These are phyloP conservation scores for Zasmidium angulare DNA, from an alignment of 2,329 filamentous ascomycete species.

Conservation along the genomic window DNA sequence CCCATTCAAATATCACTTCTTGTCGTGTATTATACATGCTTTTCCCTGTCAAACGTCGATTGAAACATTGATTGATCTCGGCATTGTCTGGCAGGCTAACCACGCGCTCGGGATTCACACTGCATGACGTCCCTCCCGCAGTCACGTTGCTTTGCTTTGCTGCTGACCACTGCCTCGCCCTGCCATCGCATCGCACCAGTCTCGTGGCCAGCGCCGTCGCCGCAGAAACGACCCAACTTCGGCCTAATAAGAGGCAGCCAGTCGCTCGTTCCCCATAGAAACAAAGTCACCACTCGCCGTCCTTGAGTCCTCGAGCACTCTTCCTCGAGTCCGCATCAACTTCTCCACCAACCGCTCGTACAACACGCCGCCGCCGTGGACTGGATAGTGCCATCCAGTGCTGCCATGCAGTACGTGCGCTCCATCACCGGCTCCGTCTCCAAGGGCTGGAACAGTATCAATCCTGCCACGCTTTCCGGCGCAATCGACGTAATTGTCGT, in stretches of 20 bases:
- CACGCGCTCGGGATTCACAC: background rate
- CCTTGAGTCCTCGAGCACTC: background rate
- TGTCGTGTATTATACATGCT: background rate
- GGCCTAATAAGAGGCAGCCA: background rate
- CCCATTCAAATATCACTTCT: background rate
- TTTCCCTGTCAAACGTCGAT: background rate
- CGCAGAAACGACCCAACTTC: background rate
- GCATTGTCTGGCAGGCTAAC: background rate
- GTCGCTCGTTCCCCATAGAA: background rate
- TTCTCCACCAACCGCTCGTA: background rate
- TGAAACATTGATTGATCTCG: background rate
- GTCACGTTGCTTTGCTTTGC: background rate
- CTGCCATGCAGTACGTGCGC: conserved; percentile 90
- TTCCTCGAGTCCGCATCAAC: background rate
- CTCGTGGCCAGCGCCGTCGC: background rate
- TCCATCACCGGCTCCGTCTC: conserved; percentile 94
- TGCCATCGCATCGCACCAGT: background rate
- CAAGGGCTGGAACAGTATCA: conserved; percentile 99
- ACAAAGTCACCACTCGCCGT: too few species aligned
- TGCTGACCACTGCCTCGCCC: background rate
- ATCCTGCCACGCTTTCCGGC: conserved; percentile 92
- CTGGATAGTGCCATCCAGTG: conserved; percentile 4
- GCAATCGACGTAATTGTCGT: conserved; percentile 99
- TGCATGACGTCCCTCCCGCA: background rate
- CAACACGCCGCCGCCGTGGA: background rate